A percentile compares a stretch with the other conserved stretches of the same genome.
Evolutionary conservation across 371 early-diverging fungal species (phyloP).

Genomic region (Rhizopus stolonifer): DNA sequence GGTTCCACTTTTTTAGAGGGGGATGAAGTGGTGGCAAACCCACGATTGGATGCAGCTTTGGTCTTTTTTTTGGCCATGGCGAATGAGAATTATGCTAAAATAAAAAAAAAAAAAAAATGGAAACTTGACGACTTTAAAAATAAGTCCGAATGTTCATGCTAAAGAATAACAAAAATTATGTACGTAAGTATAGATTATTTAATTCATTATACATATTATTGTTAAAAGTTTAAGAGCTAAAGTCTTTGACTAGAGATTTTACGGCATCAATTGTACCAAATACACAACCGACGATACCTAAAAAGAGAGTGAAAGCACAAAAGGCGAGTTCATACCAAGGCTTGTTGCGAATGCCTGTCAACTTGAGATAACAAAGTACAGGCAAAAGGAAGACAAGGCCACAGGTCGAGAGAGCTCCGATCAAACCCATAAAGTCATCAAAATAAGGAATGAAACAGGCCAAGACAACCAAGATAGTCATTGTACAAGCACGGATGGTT

Average conservation of each 20-base stretch:
- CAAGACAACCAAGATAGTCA: constrained; percentile 51
- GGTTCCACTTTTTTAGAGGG: constrained; percentile 19
- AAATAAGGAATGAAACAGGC: constrained; percentile 68
- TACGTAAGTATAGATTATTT: background rate
- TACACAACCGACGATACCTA: constrained; percentile 61
- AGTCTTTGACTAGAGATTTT: constrained; percentile 41
- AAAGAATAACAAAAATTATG: too few relatives aligned
- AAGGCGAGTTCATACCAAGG: constrained; percentile 48
- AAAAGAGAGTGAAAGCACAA: constrained; percentile 54
- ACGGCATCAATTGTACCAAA: constrained; percentile 68
- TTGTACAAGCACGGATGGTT: constrained; percentile 50
- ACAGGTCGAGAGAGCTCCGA: constrained; percentile 71
- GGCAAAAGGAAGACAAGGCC: constrained; percentile 73
- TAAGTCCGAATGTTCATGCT: too few relatives aligned
- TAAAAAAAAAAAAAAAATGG: background rate
- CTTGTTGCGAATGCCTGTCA: constrained; percentile 59
- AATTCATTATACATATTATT: background rate
- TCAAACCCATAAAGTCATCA: constrained; percentile 72
- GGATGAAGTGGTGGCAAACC: constrained; percentile 22
- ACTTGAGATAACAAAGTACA: constrained; percentile 57
- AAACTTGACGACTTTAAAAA: too few relatives aligned
- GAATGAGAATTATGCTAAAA: background rate
- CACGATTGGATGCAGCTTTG: constrained; percentile 21
- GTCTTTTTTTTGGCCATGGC: constrained; percentile 26
- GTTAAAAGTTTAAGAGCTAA: constrained; percentile 9